Base-by-base conservation (phyloP, 2,329 filamentous ascomycete genomes). In the Scorias spongiosa region DNA sequence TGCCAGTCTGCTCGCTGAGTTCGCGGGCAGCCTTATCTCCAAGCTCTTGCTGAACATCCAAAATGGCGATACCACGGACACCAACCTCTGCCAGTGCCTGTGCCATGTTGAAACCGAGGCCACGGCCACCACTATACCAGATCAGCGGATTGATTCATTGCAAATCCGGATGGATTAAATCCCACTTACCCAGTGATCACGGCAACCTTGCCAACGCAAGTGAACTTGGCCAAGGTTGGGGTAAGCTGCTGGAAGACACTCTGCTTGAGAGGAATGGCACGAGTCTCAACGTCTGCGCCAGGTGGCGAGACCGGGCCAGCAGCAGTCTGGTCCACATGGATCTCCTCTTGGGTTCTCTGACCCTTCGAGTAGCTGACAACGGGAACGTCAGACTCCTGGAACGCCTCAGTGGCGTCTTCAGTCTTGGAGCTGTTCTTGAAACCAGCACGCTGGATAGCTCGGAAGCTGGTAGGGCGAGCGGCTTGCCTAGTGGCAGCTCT, bases 71-170 rank as follows among this genome's bases (percentile, higher is more conserved):
- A 41, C 78, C 78, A 65, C 80, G 78, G 41, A 81, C 78, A 46
- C 83, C 82, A 43, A 80, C 81, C 66, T 88, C 82, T 41, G 80
- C 78, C 50, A 83, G 80, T 44, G 81, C 83, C 48, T 80, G 76
- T 40, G 82, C 81, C 79, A 87, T 87, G 67, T 81, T 72, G 71
- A 83, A 84, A 41, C 83, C 83, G 5, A 88, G 70, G 57, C 83
- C 82, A 54, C 82, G 80, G 49, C 81, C 83, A 61, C 80, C 83
- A 57, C 81, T 81, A 48, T 47, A 39, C 40, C 44, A 32, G 5
- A 9, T 36, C 32, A 36, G 32, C 15, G 32, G 9, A 9, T 12
- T 3, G 4, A 5, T 15, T 36, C 32, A 15, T 5, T 36, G 7
- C 20, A 4, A 12, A 5, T 3, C 9, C 12, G 15, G 15, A 36